These are phyloP conservation scores for Melastoma candidum DNA, from an alignment of 441 rosid species.

Conservation along the genomic window DNA sequence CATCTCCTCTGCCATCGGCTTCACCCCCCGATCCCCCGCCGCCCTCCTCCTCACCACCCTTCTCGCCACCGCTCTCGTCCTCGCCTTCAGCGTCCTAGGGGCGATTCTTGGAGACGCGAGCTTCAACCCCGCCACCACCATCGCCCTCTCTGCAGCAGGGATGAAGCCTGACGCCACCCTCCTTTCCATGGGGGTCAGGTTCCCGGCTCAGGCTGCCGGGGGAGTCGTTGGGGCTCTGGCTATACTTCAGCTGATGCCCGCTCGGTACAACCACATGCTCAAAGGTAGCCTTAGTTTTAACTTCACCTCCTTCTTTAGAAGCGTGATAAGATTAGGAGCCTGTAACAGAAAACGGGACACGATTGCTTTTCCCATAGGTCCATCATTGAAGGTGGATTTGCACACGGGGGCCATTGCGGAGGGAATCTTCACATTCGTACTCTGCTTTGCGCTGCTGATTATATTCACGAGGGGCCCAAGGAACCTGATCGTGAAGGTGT, in stretches of 20 bases:
- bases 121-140: slow-evolving; percentile 11
- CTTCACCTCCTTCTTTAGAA: too few species aligned
- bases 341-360: too few species aligned
- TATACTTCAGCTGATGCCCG: slow-evolving; percentile 2
- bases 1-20: too few species aligned
- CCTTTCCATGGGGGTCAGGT: slow-evolving; percentile 5
- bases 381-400: slow-evolving; percentile 7
- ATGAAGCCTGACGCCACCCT: slow-evolving; percentile 2
- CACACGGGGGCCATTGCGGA: slow-evolving; percentile 6
- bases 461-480: slow-evolving; percentile 7
- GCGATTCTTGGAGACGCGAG: slow-evolving; percentile 3
- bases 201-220: slow-evolving; percentile 11
- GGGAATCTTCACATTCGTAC: slow-evolving; percentile 4
- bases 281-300: neutral
- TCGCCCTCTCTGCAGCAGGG: slow-evolving; percentile 6
- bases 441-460: neutral
- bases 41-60: neutral
- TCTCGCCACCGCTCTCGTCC: slow-evolving; percentile 9
- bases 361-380: neutral
- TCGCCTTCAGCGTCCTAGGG: slow-evolving; percentile 3
- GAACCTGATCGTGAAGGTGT: slow-evolving; percentile 19
- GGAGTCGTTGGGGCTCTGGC: slow-evolving; percentile 3
- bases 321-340: too few species aligned
- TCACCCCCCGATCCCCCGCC: too few species aligned
- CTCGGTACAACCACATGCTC: slow-evolving; percentile 5